These are phyloP conservation scores for Fusarium fujikuroi DNA, from an alignment of 2,329 filamentous ascomycete genomes.

Conservation along the genomic window DNA sequence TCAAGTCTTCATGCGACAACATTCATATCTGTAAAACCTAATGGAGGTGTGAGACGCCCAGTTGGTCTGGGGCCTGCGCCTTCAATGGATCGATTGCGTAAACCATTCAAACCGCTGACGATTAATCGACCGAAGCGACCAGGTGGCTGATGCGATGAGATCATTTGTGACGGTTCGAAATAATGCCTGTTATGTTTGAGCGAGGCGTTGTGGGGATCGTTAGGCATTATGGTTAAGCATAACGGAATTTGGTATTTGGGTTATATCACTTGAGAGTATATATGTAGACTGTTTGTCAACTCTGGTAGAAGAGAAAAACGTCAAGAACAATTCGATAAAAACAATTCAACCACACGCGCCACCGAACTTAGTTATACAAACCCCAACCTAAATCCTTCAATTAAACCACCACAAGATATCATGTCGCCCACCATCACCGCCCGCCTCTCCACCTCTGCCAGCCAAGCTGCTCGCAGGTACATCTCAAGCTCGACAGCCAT, in stretches of 20 bases:
- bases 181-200: conserved; percentile 10
- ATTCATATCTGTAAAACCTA: conserved; percentile 53
- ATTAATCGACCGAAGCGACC: conserved; percentile 56
- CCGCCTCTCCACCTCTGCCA: conserved; percentile 30
- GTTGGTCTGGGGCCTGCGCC: conserved; percentile 58
- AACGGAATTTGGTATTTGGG: conserved; percentile 16
- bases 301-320: not conserved
- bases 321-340: not conserved
- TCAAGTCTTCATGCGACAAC: conserved; percentile 65
- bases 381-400: not conserved
- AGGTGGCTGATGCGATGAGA: conserved; percentile 15
- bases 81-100: conserved; percentile 62
- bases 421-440: conserved; percentile 37
- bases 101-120: conserved; percentile 68
- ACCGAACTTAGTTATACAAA: not conserved
- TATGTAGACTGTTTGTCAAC: conserved; percentile 12
- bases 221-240: conserved; percentile 41
- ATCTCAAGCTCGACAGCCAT: conserved; percentile 40
- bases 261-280: conserved; percentile 15
- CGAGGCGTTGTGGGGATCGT: conserved; percentile 14
- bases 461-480: conserved; percentile 22
- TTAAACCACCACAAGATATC: not conserved
- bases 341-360: not conserved
- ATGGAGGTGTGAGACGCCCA: conserved; percentile 56
- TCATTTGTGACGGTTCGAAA: conserved; percentile 7